Conservation (phyloP, 2,329 filamentous ascomycete species). For the Cladorrhinum sp. region DNA sequence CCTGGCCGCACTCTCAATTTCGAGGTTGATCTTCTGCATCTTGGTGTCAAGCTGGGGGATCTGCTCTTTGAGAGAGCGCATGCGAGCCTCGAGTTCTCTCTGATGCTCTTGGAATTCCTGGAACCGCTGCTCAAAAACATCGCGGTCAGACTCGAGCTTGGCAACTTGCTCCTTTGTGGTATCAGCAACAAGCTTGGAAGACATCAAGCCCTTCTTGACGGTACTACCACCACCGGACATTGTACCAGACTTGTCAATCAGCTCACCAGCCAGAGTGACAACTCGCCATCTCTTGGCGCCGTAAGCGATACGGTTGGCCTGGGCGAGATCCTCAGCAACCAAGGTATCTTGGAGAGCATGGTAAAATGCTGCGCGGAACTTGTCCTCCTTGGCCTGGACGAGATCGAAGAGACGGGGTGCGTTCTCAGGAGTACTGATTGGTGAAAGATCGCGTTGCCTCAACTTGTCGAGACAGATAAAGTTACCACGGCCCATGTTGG, state of each 20-base stretch:
- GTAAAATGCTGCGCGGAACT: slow-evolving; percentile 88
- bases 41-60: slow-evolving; percentile 84
- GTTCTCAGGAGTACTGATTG: slow-evolving; percentile 84
- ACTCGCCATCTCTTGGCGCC: slow-evolving; percentile 92
- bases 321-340: slow-evolving; percentile 87
- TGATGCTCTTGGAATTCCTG: slow-evolving; percentile 82
- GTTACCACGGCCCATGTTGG: slow-evolving; percentile 92
- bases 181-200: slow-evolving; percentile 86
- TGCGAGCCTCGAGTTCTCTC: slow-evolving; percentile 69
- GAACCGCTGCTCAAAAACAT: slow-evolving; percentile 79
- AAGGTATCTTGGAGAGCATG: slow-evolving; percentile 93
- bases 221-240: slow-evolving; percentile 96
- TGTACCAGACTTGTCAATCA: slow-evolving; percentile 97
- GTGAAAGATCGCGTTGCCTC: slow-evolving; percentile 70
- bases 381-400: slow-evolving; percentile 82
- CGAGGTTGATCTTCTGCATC: slow-evolving; percentile 85
- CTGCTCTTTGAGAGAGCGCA: slow-evolving; percentile 70
- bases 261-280: slow-evolving; percentile 88
- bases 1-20: slow-evolving; percentile 80
- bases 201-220: slow-evolving; percentile 92
- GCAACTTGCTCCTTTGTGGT: slow-evolving; percentile 83
- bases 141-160: slow-evolving; percentile 83
- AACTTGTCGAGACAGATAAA: slow-evolving; percentile 95
- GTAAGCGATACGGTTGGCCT: slow-evolving; percentile 96
- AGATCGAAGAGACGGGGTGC: slow-evolving; percentile 92